A percentile compares a stretch with the other conserved stretches of the same genome.
Conservation (phyloP, 73 alveolate genomes). For the Uronychia setigera region DNA sequence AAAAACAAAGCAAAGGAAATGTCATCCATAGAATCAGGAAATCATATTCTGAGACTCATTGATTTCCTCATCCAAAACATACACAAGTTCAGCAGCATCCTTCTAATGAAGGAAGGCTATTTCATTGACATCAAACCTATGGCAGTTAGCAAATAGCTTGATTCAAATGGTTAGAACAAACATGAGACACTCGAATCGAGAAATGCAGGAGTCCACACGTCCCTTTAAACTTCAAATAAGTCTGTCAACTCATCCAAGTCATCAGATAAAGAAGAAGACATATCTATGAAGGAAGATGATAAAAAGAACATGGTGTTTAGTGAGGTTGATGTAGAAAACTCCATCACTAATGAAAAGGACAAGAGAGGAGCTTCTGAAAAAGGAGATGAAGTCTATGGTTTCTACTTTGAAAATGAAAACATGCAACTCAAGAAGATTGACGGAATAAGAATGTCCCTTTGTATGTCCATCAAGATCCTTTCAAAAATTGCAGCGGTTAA, state of each 20-base stretch:
- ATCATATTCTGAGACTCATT: slow-evolving; percentile 6
- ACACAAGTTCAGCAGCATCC: slow-evolving; percentile 37
- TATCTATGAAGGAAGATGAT: not conserved
- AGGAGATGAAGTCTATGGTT: slow-evolving; percentile 6
- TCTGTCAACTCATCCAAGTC: not conserved
- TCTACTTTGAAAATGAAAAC: slow-evolving; percentile 48
- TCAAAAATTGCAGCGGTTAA: slow-evolving; percentile 24
- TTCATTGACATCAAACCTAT: slow-evolving; percentile 16
- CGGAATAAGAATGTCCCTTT: slow-evolving; percentile 55
- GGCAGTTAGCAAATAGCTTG: not conserved
- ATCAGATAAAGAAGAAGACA: slow-evolving; percentile 6
- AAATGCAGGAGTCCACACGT: not conserved
- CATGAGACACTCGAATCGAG: not conserved
- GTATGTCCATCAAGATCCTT: slow-evolving; percentile 55
- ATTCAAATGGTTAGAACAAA: not conserved
- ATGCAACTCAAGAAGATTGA: slow-evolving; percentile 38
- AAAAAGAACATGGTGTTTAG: not conserved
- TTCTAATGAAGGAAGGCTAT: slow-evolving; percentile 41
- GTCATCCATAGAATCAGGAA: slow-evolving; percentile 10
- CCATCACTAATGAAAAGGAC: slow-evolving; percentile 3
- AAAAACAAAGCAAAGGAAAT: too few relatives aligned
- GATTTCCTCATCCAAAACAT: slow-evolving; percentile 33
- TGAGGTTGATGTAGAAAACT: not conserved
- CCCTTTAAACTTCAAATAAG: not conserved
- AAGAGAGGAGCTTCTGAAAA: not conserved